phyloP scores from a whole-genome alignment of 768 basidiomycete species.

The Kwoniella dejecticola region DNA sequence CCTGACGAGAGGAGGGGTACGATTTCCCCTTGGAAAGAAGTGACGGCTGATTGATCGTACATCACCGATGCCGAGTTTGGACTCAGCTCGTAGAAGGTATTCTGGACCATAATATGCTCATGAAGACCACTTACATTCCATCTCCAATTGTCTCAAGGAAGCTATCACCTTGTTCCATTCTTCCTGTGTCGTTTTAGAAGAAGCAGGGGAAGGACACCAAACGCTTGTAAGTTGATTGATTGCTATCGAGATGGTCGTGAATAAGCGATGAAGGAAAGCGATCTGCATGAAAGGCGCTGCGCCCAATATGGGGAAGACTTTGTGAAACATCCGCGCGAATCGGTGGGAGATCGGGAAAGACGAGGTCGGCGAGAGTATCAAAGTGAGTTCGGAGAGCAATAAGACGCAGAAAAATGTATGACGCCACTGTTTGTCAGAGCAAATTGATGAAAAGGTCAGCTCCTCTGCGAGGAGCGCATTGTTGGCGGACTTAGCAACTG shows the following conservation, averaged over 20 bases:
- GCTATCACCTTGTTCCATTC: constrained; percentile 12
- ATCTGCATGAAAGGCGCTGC: constrained; percentile 36
- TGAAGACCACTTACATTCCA: constrained; percentile 39
- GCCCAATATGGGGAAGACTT: neutral
- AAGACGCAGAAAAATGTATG: constrained; percentile 35
- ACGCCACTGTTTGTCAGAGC: constrained; percentile 33
- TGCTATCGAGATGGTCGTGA: constrained; percentile 33
- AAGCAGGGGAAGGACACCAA: constrained; percentile 25
- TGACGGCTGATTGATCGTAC: constrained; percentile 14
- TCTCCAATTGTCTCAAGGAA: constrained; percentile 26
- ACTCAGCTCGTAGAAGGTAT: constrained; percentile 15
- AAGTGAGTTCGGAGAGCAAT: constrained; percentile 32
- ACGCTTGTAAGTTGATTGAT: constrained; percentile 42
- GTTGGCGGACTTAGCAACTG: neutral
- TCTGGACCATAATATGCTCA: no score
- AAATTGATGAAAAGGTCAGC: neutral
- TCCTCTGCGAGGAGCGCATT: neutral
- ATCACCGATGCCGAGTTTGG: neutral
- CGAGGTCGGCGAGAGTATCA: constrained; percentile 32
- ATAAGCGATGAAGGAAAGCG: constrained; percentile 30
- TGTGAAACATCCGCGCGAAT: neutral
- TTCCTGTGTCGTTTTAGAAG: constrained; percentile 7
- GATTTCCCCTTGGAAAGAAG: constrained; percentile 20
- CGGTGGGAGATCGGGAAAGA: neutral
- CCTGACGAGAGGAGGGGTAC: constrained; percentile 13